phyloP scores from a whole-genome alignment of 2,329 filamentous ascomycete genomes.

The Arthrinium puccinioides region DNA sequence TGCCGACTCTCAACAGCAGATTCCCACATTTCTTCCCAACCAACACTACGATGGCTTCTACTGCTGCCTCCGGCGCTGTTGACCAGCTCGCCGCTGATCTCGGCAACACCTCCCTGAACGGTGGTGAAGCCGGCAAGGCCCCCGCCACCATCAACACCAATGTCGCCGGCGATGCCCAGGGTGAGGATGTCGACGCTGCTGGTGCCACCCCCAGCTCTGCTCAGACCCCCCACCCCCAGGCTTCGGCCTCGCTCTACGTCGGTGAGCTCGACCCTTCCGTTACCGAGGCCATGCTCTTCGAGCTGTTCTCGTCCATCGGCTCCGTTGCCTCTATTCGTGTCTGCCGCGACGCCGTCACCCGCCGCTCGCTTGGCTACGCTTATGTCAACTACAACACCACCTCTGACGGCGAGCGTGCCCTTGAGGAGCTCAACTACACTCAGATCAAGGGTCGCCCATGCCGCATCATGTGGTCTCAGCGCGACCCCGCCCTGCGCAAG shows the following conservation, averaged over 20 bases:
- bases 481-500: slow-evolving; percentile 97
- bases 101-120: slow-evolving; percentile 63
- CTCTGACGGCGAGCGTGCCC: slow-evolving; percentile 89
- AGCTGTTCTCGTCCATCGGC: slow-evolving; percentile 99
- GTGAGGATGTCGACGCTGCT: slow-evolving; percentile 56
- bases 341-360: slow-evolving; percentile 97
- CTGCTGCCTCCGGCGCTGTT: slow-evolving; percentile 54
- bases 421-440: slow-evolving; percentile 99
- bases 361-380: slow-evolving; percentile 96
- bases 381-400: slow-evolving; percentile 99
- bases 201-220: slow-evolving; percentile 67
- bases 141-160: slow-evolving; percentile 72
- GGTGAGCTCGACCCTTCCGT: slow-evolving; percentile 96
- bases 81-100: slow-evolving; percentile 78
- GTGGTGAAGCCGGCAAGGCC: slow-evolving; percentile 57
- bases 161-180: slow-evolving; percentile 46
- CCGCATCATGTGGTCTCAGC: slow-evolving; percentile 99
- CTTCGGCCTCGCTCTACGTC: slow-evolving; percentile 97
- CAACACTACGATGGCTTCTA: slow-evolving; percentile 46
- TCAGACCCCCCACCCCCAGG: slow-evolving; percentile 66
- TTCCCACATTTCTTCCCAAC: neutral
- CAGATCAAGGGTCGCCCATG: slow-evolving; percentile 97
- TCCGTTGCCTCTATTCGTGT: slow-evolving; percentile 99
- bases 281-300: slow-evolving; percentile 99
- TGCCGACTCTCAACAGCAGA: too few species aligned